Evolutionary conservation across 257 asterid species (phyloP).

Genomic region (Solanum ossicruentum): DNA sequence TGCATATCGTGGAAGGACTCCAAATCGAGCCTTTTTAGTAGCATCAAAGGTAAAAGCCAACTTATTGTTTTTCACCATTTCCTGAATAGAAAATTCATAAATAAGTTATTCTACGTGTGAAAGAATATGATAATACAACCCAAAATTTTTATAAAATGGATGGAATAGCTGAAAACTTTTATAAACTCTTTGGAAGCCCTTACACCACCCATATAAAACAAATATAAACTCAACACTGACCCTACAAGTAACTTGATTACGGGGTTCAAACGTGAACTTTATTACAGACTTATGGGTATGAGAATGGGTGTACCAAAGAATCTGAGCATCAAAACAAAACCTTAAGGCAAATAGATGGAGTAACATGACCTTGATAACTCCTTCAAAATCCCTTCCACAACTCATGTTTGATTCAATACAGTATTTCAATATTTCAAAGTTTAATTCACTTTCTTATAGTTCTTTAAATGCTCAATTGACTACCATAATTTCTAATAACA

Average conservation of each 20-base stretch:
- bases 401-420: neutral
- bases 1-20: slow-evolving; percentile 87
- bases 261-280: neutral
- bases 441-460: neutral
- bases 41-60: slow-evolving; percentile 55
- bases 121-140: neutral
- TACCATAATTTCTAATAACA: neutral
- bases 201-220: neutral
- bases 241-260: neutral
- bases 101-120: neutral
- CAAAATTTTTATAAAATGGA: neutral
- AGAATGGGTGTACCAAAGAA: neutral
- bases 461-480: neutral
- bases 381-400: neutral
- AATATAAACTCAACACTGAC: neutral
- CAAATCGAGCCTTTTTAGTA: slow-evolving; percentile 84
- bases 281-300: neutral
- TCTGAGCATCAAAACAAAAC: neutral
- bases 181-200: neutral
- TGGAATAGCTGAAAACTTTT: neutral
- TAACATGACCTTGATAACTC: neutral
- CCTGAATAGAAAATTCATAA: slow-evolving; percentile 31
- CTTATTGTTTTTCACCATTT: slow-evolving; percentile 85
- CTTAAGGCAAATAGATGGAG: neutral
- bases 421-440: neutral